Evolutionary conservation across 352 stramenopile species (phyloP).

Genomic region (Globisporangium lucens): DNA sequence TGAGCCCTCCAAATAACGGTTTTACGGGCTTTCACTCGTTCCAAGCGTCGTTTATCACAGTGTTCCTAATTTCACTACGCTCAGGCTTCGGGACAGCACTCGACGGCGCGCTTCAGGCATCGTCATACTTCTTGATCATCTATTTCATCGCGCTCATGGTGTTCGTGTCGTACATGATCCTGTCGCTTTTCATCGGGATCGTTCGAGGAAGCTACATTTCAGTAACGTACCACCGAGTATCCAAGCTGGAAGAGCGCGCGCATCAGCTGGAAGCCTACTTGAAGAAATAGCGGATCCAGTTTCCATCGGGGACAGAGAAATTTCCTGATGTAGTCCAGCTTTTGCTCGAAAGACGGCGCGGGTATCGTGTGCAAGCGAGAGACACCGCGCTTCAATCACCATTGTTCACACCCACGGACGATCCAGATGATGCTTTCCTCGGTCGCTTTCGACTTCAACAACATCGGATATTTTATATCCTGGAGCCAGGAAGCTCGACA

Average conservation of each 20-base stretch:
- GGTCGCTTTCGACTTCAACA: constrained; percentile 52
- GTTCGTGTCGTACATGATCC: constrained; percentile 85
- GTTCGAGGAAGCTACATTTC: constrained; percentile 78
- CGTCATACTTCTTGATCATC: constrained; percentile 71
- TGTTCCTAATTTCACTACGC: constrained; percentile 76
- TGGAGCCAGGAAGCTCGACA: constrained; percentile 41
- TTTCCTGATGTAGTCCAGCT: constrained; percentile 64
- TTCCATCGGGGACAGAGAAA: constrained; percentile 50
- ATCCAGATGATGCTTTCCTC: constrained; percentile 57
- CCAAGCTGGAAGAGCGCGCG: constrained; percentile 29
- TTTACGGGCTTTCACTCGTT: constrained; percentile 86
- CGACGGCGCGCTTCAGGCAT: constrained; percentile 65
- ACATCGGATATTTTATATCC: constrained; percentile 63
- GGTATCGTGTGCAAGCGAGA: constrained; percentile 24
- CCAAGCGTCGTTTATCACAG: constrained; percentile 73
- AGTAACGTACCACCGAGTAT: constrained; percentile 46
- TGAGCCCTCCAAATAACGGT: constrained; percentile 63
- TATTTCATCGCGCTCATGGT: constrained; percentile 82
- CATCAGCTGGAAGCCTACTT: constrained; percentile 36
- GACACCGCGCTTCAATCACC: constrained; percentile 45
- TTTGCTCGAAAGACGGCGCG: constrained; percentile 34
- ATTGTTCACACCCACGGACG: constrained; percentile 38
- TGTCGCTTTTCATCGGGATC: constrained; percentile 79
- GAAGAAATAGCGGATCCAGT: constrained; percentile 46
- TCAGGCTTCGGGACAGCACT: constrained; percentile 76